Base-by-base conservation (phyloP, 768 basidiomycete species). In the Amanita brunnescens region DNA sequence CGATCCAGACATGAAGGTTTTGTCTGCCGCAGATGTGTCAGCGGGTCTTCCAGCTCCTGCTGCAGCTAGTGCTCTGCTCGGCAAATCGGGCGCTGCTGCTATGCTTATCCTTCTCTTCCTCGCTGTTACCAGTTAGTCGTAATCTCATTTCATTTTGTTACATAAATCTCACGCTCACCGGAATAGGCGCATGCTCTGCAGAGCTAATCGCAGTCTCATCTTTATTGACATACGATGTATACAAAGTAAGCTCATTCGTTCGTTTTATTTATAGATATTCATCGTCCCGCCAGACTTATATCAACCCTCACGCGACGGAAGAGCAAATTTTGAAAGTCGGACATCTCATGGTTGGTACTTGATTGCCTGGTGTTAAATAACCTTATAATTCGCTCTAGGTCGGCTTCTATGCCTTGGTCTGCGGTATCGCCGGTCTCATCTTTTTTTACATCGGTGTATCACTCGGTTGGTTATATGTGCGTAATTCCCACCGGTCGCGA, bases 131-230 rank as follows among this genome's bases (percentile, higher is more conserved):
- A 81, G 83, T 42, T 60, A 61, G 30, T 57, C 23, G 6, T 24
- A 12, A 32, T 29, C 13, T n/a, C 12, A 18, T 26, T 16, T 13
- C 9, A 23, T 7, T 30, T 44, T 24, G 12, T 24, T 33, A 6
- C 12, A 21, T 42, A 44, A 38, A 47, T 5, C 8, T 47, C n/a
- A 23, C 3, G 26, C 5, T 21, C 13, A 10, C 32, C 41, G 26
- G 23, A 16, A 23, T 33, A 59, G 58, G 58, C 37, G 89, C 91
- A 2, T 87, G 85, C 39, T 83, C 82, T 40, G 93, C 93, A 10
- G 94, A 97, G 67, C 74, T 94, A 51, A 94, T 97, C 58, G 94
- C 92, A 0, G 89, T 93, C 2, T 91, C 90, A 1, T 80, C 81
- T 0, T 61, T 94, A 44, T 61, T 92, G 59, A 91, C 91, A 0